A percentile compares a stretch with the other conserved stretches of the same genome.
Conservation (phyloP, 2,329 filamentous ascomycete genomes). For the Fusarium transvaalense region DNA sequence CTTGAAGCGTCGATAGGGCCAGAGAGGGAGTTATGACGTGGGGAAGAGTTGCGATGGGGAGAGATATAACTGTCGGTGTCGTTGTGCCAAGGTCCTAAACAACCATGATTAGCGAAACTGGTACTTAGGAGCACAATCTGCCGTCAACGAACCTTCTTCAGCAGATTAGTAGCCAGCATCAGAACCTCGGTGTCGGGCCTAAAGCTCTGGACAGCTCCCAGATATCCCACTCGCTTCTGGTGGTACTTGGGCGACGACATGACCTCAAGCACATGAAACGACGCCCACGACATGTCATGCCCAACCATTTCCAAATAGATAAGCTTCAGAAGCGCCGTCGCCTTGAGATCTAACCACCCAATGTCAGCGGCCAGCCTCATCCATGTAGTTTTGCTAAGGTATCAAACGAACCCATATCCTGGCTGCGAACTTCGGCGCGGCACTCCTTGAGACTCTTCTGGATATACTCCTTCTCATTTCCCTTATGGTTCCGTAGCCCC, state of each 20-base stretch:
- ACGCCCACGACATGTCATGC: slow-evolving; percentile 99
- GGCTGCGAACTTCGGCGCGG: slow-evolving; percentile 87
- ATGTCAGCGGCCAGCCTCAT: slow-evolving; percentile 24
- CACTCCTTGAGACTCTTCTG: slow-evolving; percentile 95
- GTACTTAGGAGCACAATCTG: neutral
- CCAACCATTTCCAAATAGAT: slow-evolving; percentile 99
- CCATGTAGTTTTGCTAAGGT: neutral
- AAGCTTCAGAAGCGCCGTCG: slow-evolving; percentile 93
- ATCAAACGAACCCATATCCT: slow-evolving; percentile 82
- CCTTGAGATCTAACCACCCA: slow-evolving; percentile 82
- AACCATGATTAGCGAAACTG: slow-evolving; percentile 3
- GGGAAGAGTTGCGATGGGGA: slow-evolving; percentile 90
- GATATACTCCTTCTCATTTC: slow-evolving; percentile 94
- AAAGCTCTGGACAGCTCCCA: slow-evolving; percentile 96
- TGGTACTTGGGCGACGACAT: slow-evolving; percentile 97
- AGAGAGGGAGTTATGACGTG: slow-evolving; percentile 94
- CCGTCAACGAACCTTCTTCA: slow-evolving; percentile 80
- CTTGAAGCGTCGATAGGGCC: slow-evolving; percentile 87
- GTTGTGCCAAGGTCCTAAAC: slow-evolving; percentile 76
- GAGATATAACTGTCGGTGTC: slow-evolving; percentile 80
- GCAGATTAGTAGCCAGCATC: slow-evolving; percentile 95
- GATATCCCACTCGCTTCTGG: slow-evolving; percentile 94
- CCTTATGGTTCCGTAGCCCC: slow-evolving; percentile 94
- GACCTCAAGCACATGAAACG: slow-evolving; percentile 97
- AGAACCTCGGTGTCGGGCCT: slow-evolving; percentile 94